Evolutionary conservation across 2,329 filamentous ascomycete species (phyloP), one percentile per base, ranked within the genome.

Genomic region (Colletotrichum limetticola): DNA sequence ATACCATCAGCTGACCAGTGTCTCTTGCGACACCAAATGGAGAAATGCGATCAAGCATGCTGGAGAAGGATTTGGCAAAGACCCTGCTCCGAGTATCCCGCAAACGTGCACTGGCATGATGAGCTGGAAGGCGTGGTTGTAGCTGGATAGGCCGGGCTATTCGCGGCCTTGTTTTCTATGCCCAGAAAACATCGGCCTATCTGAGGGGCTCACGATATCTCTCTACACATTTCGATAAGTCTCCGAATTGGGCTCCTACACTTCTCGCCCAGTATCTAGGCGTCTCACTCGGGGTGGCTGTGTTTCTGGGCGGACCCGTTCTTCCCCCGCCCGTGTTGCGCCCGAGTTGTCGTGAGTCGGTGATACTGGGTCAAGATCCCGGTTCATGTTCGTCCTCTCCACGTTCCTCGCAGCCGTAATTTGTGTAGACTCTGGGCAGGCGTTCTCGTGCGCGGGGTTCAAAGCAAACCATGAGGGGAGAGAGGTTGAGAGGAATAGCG

Each of bases 241-340:
- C 55, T 37, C 42, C 56, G 22, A 56, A 66, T 56, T 24, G 16
- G 37, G 55, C 46, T 56, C 35, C 46, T 32, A 46, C 58, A 37
- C 46, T 35, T 49, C 14, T 59, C 60, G 70, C 66, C 66, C 66
- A 72, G 66, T 55, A n/a, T 30, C 70, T 72, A 66, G 70, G 70
- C 70, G 66, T 70, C 70, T 70, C 66, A 72, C 59, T 70, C 70
- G 70, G 70, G 59, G 66, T 72, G 66, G 70, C 70, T 72, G 66
- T 72, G 70, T 72, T 72, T 70, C 70, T 72, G 55, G 66, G 70
- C 70, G 56, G 70, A 72, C 60, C 70, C 60, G 66, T 72, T 42
- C 22, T 65, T 46, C 70, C 42, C 70, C 59, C 66, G 60, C 70
- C 66, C 66, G 66, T 60, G 69, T 72, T 66, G 66, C 66, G 70